These are phyloP conservation scores for Cyamopsis tetragonoloba DNA, from an alignment of 306 rosid genomes.

Conservation along the genomic window DNA sequence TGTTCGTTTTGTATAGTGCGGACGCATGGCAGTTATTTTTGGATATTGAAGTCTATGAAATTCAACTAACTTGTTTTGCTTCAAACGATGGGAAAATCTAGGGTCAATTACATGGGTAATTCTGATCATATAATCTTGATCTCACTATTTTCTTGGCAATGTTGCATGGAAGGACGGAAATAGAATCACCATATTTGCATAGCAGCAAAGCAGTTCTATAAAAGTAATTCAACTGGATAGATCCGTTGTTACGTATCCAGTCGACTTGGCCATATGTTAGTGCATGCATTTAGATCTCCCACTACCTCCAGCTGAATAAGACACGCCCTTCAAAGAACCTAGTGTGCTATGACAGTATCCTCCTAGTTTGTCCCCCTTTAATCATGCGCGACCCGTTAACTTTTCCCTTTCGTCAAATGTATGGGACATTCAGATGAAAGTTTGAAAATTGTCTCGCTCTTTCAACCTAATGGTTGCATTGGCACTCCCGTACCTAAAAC, in stretches of 20 bases:
- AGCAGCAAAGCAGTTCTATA: not conserved
- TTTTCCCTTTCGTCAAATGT: not conserved
- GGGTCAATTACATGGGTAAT: not conserved
- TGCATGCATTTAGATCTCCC: not conserved
- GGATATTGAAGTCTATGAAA: no score
- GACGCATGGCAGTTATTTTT: no score
- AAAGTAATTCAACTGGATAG: not conserved
- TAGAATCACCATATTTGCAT: not conserved
- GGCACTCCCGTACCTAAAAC: not conserved
- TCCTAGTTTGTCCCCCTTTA: not conserved
- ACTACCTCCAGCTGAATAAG: not conserved
- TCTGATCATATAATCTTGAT: not conserved
- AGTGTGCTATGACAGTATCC: not conserved
- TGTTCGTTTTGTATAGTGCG: no score
- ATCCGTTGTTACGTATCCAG: conserved; percentile 12
- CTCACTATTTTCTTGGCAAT: not conserved
- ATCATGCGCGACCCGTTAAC: not conserved
- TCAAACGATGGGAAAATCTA: no score
- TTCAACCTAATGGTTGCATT: not conserved
- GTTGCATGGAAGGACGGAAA: not conserved
- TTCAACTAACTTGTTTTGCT: no score
- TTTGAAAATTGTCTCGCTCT: not conserved
- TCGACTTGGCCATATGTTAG: not conserved
- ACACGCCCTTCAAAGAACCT: not conserved
- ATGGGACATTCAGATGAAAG: not conserved